Evolutionary conservation across 495 filamentous ascomycete species (phyloP).

Genomic region (Parathielavia hyrcaniae): DNA sequence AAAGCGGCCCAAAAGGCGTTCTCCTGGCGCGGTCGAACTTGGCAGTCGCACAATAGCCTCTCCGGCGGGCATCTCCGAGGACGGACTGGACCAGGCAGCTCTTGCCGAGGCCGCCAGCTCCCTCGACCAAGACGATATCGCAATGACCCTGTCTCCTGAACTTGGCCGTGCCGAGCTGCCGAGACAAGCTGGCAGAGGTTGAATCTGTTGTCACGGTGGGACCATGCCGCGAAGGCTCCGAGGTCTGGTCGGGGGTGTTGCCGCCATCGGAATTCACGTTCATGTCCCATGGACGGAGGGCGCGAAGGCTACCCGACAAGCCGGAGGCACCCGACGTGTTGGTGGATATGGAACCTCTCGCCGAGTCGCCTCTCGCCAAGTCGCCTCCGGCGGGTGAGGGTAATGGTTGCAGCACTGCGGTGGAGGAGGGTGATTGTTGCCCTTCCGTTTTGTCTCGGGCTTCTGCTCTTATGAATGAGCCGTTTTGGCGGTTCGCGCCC

Average conservation of each 20-base stretch:
- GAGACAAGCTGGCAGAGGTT: conserved; percentile 36
- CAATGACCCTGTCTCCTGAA: conserved; percentile 61
- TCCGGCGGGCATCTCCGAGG: conserved; percentile 62
- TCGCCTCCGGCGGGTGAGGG: neutral
- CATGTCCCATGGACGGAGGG: conserved; percentile 36
- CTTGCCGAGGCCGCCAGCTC: conserved; percentile 74
- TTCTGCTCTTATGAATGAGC: conserved; percentile 42
- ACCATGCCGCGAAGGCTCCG: conserved; percentile 31
- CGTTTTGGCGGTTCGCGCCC: conserved; percentile 34
- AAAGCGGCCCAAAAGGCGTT: conserved; percentile 75
- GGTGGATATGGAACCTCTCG: neutral
- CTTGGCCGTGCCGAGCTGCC: conserved; percentile 48
- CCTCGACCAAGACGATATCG: conserved; percentile 73
- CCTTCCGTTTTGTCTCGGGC: neutral
- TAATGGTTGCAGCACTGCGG: neutral
- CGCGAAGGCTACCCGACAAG: conserved; percentile 22
- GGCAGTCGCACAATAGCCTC: conserved; percentile 74
- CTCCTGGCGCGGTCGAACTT: conserved; percentile 79
- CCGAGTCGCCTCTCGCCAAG: conserved; percentile 7
- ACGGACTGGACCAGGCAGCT: conserved; percentile 74
- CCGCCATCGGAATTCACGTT: conserved; percentile 34
- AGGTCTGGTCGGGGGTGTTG: conserved; percentile 27
- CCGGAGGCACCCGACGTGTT: conserved; percentile 43
- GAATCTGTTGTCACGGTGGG: conserved; percentile 28
- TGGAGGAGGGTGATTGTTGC: neutral